A percentile compares a stretch with the other conserved stretches of the same genome.
phyloP scores from a whole-genome alignment of 306 rosid genomes.

The Canavalia ensiformis region DNA sequence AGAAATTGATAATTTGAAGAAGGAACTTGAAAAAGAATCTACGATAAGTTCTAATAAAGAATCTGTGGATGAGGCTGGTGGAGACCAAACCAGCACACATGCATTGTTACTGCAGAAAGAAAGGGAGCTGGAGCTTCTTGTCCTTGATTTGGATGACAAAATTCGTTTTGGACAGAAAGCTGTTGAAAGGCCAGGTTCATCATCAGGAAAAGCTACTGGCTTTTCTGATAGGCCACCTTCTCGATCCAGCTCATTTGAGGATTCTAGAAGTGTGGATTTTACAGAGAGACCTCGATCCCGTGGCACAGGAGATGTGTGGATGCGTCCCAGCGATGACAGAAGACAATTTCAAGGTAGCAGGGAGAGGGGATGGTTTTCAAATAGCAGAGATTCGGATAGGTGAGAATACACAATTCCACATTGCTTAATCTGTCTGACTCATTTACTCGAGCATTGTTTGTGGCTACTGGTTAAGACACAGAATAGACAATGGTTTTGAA shows the following conservation, averaged over 20 bases:
- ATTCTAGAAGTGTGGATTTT: constrained; percentile 71
- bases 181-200: constrained; percentile 87
- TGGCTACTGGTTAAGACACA: constrained; percentile 3
- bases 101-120: constrained; percentile 62
- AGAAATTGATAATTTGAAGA: constrained; percentile 76
- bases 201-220: constrained; percentile 66
- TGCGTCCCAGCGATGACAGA: constrained; percentile 77
- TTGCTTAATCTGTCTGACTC: constrained; percentile 18
- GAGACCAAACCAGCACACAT: constrained; percentile 50
- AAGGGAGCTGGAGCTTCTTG: constrained; percentile 73
- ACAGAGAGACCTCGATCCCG: constrained; percentile 83
- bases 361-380: constrained; percentile 84
- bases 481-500: background rate
- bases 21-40: constrained; percentile 70
- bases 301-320: constrained; percentile 80
- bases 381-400: constrained; percentile 80
- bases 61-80: constrained; percentile 60
- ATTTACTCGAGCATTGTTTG: background rate
- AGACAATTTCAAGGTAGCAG: constrained; percentile 73
- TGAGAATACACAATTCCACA: constrained; percentile 49
- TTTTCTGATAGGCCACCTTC: constrained; percentile 77
- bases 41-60: constrained; percentile 54
- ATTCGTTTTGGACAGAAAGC: constrained; percentile 95
- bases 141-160: constrained; percentile 84
- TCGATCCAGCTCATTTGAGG: constrained; percentile 81